Base-by-base conservation (phyloP, 768 basidiomycete species). In the Lactifluus pinguis region DNA sequence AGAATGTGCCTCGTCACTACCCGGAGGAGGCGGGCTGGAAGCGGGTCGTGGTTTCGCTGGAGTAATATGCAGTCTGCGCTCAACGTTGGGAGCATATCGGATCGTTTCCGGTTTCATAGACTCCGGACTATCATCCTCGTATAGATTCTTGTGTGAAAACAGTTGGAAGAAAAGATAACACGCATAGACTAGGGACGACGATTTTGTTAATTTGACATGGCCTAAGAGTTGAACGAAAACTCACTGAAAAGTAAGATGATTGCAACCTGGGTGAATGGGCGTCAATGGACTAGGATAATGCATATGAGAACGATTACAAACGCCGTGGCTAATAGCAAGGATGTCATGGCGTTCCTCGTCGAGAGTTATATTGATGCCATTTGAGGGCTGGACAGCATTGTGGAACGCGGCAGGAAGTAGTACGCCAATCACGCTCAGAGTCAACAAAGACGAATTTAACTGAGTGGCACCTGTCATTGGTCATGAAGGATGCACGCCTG, bases 381-480 rank as follows among this genome's bases (percentile, higher is more conserved):
- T 47, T 15, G 41, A 0, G n/a, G 68, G 58, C 19, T 66, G 54
- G 10, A 76, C 73, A 25, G 81, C 75, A 63, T 86, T 79, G 63
- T 91, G 85, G 72, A 89, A 94, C 1, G 87, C 90, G 29, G 87
- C 88, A 6, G 89, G 89, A 17, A 92, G 74, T 9, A 92, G 76
- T 10, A 92, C 77, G 53, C 85, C 90, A 67, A 88, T 85, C 53
- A 92, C 90, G 65, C 89, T 89, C 55, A 92, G 76, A 32, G 82
- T 86, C 57, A 92, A 73, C 11, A 92, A 70, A 3, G 90, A 89
- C 0, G 86, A 82, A 71, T 91, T 89, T 45, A 89, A 68, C 69
- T 90, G 87, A 7, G 83, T 81, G 1, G 88, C 75, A 50, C 77
- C 80, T 79, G 56, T 38, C 2, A 45, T 15, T 39, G n/a, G 30